A percentile compares a stretch with the other conserved stretches of the same genome.
Conservation (phyloP, 2,329 filamentous ascomycete genomes). For the Alternaria triticina region DNA sequence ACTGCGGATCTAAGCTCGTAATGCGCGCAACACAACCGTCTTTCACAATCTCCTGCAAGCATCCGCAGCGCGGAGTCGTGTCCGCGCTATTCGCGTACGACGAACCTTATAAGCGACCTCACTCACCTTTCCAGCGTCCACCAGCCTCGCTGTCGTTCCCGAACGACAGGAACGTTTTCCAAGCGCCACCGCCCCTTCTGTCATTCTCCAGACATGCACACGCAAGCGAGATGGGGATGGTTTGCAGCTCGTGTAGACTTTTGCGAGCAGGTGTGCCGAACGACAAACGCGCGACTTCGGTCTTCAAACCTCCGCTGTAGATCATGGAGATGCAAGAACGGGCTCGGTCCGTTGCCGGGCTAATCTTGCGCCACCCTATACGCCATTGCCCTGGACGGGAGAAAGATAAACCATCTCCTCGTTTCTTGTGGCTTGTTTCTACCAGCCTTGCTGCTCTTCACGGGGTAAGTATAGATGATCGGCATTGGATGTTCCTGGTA, state of each 20-base stretch:
- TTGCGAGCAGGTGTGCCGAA: background rate
- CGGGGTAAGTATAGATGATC: background rate
- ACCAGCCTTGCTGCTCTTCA: background rate
- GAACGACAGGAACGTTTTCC: background rate
- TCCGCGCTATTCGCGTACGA: background rate
- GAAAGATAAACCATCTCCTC: background rate
- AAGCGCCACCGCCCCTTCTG: background rate
- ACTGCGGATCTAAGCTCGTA: background rate
- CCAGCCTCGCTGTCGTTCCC: background rate
- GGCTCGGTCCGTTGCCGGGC: constrained; percentile 15
- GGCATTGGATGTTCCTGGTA: background rate
- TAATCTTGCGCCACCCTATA: background rate
- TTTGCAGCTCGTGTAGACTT: background rate
- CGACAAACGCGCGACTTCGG: background rate
- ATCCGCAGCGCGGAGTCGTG: background rate
- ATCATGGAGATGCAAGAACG: background rate
- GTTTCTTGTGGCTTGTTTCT: background rate
- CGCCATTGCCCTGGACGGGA: background rate
- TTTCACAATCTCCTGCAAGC: background rate
- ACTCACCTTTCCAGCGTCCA: background rate
- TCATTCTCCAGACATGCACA: background rate
- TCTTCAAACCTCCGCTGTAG: background rate
- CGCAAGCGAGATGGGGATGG: background rate
- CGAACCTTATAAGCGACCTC: background rate
- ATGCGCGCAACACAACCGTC: background rate